phyloP scores from a whole-genome alignment of 1,139 yeast species.

The Yamadazyma pseudoaaseri region DNA sequence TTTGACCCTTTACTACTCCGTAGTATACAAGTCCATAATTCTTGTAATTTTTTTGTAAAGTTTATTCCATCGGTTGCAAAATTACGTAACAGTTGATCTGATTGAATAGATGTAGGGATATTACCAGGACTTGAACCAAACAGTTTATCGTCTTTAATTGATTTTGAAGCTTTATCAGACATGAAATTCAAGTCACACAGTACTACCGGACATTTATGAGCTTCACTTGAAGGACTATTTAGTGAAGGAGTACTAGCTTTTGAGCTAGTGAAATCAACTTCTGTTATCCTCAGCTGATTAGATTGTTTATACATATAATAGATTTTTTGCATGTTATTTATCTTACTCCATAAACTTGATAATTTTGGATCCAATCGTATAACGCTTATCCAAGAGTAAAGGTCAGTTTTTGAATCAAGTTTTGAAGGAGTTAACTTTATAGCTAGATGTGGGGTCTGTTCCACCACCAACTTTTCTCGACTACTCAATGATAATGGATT shows the following conservation, averaged over 20 bases:
- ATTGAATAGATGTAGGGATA: conserved; percentile 1
- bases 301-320: conserved; percentile 38
- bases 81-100: not conserved
- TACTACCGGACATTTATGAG: conserved; percentile 37
- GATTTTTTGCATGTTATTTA: conserved; percentile 40
- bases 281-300: conserved; percentile 10
- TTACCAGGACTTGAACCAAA: not conserved
- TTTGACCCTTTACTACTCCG: conserved; percentile 22
- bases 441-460: conserved; percentile 14
- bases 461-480: conserved; percentile 20
- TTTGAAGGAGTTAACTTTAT: not conserved
- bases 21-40: conserved; percentile 28
- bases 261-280: conserved; percentile 28
- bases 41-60: conserved; percentile 12
- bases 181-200: conserved; percentile 42
- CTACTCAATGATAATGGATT: conserved; percentile 14
- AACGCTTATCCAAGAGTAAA: conserved; percentile 42
- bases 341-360: conserved; percentile 41
- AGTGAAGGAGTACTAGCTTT: conserved; percentile 2
- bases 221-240: conserved; percentile 2
- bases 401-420: conserved; percentile 13
- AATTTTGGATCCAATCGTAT: conserved; percentile 43
- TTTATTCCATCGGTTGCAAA: conserved; percentile 1
- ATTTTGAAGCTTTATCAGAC: conserved; percentile 21
- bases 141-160: not conserved